Percentiles rank a stretch among this genome's conserved stretches.
Evolutionary conservation across 768 basidiomycete genomes (phyloP).

Genomic region (Leccinum truebloodii): DNA sequence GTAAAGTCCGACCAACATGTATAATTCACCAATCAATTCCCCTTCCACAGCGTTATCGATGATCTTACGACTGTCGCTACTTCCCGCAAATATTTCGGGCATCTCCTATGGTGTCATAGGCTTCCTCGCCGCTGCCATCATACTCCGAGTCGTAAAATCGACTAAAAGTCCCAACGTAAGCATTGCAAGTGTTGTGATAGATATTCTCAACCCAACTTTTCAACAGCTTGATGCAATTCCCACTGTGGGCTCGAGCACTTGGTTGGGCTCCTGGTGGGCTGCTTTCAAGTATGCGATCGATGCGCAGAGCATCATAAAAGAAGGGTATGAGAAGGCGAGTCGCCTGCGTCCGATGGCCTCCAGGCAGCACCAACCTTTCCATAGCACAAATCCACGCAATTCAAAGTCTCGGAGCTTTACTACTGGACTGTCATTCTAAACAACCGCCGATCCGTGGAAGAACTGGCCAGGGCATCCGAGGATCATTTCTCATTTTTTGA

Average conservation of each 20-base stretch:
- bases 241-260: neutral
- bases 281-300: neutral
- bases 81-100: neutral
- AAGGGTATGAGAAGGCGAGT: slow-evolving; percentile 35
- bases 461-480: slow-evolving; percentile 41
- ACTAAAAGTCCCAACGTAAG: neutral
- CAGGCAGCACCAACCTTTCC: too few relatives aligned
- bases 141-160: neutral
- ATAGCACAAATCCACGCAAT: neutral
- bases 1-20: neutral
- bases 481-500: slow-evolving; percentile 37
- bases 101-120: neutral
- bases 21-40: neutral
- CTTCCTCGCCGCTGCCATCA: neutral
- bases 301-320: slow-evolving; percentile 20
- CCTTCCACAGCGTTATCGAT: neutral
- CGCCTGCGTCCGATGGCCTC: neutral
- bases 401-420: neutral
- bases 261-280: neutral
- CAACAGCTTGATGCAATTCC: neutral
- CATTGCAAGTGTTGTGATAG: neutral
- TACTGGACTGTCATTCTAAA: slow-evolving; percentile 42
- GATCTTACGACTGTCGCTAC: neutral
- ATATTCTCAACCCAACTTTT: neutral
- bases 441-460: slow-evolving; percentile 36